phyloP scores from a whole-genome alignment of 1,284 basidiomycete species.

The Stereum hirsutum region DNA sequence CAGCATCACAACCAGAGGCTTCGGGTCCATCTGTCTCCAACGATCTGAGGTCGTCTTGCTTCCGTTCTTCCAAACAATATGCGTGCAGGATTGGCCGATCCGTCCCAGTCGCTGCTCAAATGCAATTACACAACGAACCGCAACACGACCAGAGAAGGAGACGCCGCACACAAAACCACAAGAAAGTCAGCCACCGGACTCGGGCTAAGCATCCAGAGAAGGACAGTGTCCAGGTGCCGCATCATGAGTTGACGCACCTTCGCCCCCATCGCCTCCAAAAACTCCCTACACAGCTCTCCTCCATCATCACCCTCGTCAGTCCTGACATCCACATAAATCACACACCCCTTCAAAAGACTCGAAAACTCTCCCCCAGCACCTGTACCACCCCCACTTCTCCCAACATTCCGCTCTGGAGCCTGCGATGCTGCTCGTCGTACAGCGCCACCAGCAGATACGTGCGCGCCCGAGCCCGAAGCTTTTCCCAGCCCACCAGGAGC shows the following conservation, averaged over 20 bases:
- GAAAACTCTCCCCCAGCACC: conserved; percentile 14
- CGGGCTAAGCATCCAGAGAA: no score
- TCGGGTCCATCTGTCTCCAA: conserved; percentile 60
- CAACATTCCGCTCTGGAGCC: neutral
- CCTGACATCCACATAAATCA: conserved; percentile 84
- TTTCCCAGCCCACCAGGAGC: conserved; percentile 14
- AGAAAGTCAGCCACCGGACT: no score
- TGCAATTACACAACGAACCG: no score
- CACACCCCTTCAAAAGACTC: conserved; percentile 62
- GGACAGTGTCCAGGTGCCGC: no score
- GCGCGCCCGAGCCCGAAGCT: conserved; percentile 1
- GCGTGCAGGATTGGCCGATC: conserved; percentile 75
- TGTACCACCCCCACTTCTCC: conserved; percentile 13
- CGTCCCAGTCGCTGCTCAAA: conserved; percentile 42
- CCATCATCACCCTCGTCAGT: conserved; percentile 85
- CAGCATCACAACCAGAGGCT: conserved; percentile 76
- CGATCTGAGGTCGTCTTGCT: conserved; percentile 60
- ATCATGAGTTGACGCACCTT: conserved; percentile 50
- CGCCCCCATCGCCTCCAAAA: conserved; percentile 77
- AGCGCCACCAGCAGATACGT: no score
- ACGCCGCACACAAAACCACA: neutral
- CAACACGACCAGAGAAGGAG: neutral
- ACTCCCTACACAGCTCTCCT: conserved; percentile 76
- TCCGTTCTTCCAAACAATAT: conserved; percentile 89
- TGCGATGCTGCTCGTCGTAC: no score